phyloP scores from a whole-genome alignment of 208 protist species.

The Leishmania turanica region DNA sequence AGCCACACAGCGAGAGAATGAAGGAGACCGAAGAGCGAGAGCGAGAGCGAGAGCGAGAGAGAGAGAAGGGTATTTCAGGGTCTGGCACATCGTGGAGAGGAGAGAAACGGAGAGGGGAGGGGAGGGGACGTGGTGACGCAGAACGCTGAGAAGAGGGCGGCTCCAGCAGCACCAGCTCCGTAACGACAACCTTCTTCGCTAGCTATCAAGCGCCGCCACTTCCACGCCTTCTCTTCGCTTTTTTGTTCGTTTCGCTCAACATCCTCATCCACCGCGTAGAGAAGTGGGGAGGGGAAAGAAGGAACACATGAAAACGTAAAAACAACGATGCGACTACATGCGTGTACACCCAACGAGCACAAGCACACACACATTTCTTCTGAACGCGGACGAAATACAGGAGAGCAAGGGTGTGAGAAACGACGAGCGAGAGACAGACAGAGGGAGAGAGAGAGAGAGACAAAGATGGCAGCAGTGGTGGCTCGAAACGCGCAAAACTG shows the following conservation, averaged over 20 bases:
- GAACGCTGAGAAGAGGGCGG: background rate
- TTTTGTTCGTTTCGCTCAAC: background rate
- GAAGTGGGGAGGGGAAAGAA: background rate
- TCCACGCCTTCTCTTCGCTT: background rate
- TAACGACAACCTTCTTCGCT: background rate
- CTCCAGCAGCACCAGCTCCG: background rate
- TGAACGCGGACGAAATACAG: background rate
- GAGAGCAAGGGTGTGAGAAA: background rate
- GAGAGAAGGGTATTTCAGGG: background rate
- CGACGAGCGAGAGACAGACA: background rate
- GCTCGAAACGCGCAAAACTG: constrained; percentile 11
- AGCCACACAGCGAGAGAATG: background rate
- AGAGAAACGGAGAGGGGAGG: background rate
- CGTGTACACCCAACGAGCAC: background rate
- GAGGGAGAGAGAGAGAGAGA: background rate
- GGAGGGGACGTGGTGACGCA: background rate
- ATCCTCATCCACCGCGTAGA: background rate
- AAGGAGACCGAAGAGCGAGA: background rate
- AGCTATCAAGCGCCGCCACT: background rate
- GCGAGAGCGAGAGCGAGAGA: background rate
- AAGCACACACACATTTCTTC: background rate
- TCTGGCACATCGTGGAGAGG: background rate
- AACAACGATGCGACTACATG: background rate
- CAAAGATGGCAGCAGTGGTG: background rate
- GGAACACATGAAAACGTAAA: background rate